Percentiles rank a stretch among this genome's conserved stretches.
Evolutionary conservation across 139 green algal genomes (phyloP).

Genomic region (Tetradesmus lagerheimii): DNA sequence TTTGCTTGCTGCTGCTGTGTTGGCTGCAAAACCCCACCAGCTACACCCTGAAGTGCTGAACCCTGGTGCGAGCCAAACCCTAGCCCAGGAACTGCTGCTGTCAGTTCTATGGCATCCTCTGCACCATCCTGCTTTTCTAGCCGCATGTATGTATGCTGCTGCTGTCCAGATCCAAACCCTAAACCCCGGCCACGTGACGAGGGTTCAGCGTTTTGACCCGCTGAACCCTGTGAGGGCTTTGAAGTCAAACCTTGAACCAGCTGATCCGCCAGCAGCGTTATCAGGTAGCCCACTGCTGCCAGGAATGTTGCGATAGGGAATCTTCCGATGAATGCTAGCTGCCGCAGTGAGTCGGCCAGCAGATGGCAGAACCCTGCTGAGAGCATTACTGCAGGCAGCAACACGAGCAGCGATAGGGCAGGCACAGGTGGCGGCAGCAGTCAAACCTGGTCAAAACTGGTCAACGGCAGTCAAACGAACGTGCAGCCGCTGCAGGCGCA

Average conservation of each 20-base stretch:
- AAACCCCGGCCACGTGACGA: background rate
- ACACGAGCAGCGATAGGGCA: background rate
- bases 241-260: constrained; percentile 28
- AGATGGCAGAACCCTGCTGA: constrained; percentile 85
- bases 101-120: constrained; percentile 4
- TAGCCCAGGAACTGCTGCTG: background rate
- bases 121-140: background rate
- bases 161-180: background rate
- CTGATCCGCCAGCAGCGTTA: constrained; percentile 64
- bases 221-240: background rate
- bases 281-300: constrained; percentile 58
- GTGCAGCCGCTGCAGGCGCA: too few relatives aligned
- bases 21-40: background rate
- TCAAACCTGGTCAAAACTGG: too few relatives aligned
- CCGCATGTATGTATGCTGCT: background rate
- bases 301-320: constrained; percentile 62
- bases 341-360: constrained; percentile 59
- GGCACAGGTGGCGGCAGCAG: background rate
- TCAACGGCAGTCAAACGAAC: too few relatives aligned
- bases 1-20: background rate
- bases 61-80: background rate
- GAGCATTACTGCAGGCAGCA: constrained; percentile 74
- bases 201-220: background rate
- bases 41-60: background rate
- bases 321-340: constrained; percentile 56